Evolutionary conservation across 257 asterid species (phyloP).

Genomic region (Capsicum rhomboideum): DNA sequence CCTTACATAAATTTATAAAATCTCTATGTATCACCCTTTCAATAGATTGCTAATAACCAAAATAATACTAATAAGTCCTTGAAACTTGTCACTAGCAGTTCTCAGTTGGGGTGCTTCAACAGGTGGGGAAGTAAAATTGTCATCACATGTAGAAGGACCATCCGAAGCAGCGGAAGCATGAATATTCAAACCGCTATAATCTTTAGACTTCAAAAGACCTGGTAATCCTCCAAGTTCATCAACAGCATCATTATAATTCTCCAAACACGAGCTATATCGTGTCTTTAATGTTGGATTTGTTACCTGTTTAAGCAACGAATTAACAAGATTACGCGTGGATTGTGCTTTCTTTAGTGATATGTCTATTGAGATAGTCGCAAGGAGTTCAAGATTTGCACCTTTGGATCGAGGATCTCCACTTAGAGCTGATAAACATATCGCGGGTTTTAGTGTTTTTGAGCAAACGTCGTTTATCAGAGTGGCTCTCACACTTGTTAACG

Average conservation of each 20-base stretch:
- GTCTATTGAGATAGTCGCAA: constrained; percentile 4
- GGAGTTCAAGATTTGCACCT: neutral
- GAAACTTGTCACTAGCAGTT: neutral
- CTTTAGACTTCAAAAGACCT: neutral
- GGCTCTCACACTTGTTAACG: neutral
- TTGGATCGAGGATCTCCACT: constrained; percentile 11
- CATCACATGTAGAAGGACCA: neutral
- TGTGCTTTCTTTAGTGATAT: neutral
- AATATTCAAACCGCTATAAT: neutral
- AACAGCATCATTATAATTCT: constrained; percentile 5
- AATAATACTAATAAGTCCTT: neutral
- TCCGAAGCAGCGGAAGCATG: neutral
- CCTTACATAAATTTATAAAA: neutral
- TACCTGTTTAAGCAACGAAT: too few relatives aligned
- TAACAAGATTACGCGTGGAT: too few relatives aligned
- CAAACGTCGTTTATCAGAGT: constrained; percentile 25
- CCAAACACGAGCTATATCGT: constrained; percentile 12
- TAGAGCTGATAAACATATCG: constrained; percentile 4
- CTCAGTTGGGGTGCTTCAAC: neutral
- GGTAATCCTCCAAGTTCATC: neutral
- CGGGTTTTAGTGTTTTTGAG: neutral
- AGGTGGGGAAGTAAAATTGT: neutral
- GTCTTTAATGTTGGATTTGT: neutral
- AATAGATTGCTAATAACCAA: neutral
- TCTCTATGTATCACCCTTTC: neutral